Conservation (phyloP, 2,329 filamentous ascomycete genomes). For the Dactylellina sp. region DNA sequence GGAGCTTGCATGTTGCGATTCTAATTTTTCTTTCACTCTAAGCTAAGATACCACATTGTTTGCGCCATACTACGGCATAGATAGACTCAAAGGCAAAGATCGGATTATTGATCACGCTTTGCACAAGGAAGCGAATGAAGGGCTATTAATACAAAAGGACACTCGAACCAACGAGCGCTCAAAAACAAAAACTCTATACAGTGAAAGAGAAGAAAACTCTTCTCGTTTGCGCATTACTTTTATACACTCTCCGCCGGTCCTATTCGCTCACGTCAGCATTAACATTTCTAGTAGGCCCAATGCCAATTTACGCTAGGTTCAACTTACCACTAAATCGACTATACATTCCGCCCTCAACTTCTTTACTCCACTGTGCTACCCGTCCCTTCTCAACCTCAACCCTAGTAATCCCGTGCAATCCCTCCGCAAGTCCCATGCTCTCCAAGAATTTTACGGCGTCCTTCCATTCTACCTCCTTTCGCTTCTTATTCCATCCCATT, state of each 20-base stretch:
- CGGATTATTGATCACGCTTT: slow-evolving; percentile 9
- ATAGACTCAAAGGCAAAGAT: background rate
- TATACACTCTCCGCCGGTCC: slow-evolving; percentile 55
- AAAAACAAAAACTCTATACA: slow-evolving; percentile 10
- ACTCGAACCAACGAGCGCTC: background rate
- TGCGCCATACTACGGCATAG: background rate
- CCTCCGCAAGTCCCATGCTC: slow-evolving; percentile 74
- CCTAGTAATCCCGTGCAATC: slow-evolving; percentile 71
- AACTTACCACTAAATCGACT: slow-evolving; percentile 55
- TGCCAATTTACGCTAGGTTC: background rate
- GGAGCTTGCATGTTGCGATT: too few relatives aligned
- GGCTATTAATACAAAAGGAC: slow-evolving; percentile 17
- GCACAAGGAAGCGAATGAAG: slow-evolving; percentile 11
- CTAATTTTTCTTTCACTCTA: too few relatives aligned
- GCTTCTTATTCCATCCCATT: slow-evolving; percentile 78
- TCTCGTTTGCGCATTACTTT: slow-evolving; percentile 13
- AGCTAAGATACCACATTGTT: too few relatives aligned
- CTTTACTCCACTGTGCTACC: slow-evolving; percentile 69
- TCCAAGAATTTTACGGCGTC: slow-evolving; percentile 74
- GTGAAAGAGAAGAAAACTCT: background rate
- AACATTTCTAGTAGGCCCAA: too few relatives aligned
- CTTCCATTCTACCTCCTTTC: slow-evolving; percentile 84
- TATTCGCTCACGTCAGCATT: slow-evolving; percentile 17
- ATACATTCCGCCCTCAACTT: slow-evolving; percentile 63
- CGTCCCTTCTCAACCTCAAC: slow-evolving; percentile 73